Conservation (phyloP, 2,329 filamentous ascomycete species). For the Cadophora malorum region DNA sequence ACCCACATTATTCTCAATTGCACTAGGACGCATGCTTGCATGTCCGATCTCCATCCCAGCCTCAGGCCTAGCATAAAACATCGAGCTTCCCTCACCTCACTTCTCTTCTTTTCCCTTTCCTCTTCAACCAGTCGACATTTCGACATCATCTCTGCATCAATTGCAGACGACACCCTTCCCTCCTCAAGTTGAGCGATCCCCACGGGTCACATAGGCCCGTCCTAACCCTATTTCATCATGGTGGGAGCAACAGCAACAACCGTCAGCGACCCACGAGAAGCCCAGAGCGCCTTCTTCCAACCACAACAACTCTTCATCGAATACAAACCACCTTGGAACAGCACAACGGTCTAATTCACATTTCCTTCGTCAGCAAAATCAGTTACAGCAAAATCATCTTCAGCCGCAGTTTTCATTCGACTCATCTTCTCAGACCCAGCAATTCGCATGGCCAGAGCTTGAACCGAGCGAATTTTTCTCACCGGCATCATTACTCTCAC, state of each 20-base stretch:
- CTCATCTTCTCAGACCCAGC: slow-evolving; percentile 9
- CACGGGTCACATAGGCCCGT: slow-evolving; percentile 27
- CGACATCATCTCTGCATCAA: slow-evolving; percentile 18
- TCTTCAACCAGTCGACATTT: slow-evolving; percentile 2
- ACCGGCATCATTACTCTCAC: slow-evolving; percentile 2
- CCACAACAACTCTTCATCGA: slow-evolving; percentile 16
- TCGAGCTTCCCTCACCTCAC: not conserved
- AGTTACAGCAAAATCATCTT: slow-evolving; percentile 1
- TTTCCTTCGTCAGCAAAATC: slow-evolving; percentile 7
- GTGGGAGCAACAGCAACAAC: slow-evolving; percentile 14
- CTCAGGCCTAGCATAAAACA: slow-evolving; percentile 13
- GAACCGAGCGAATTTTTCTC: slow-evolving; percentile 13
- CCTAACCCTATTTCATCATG: slow-evolving; percentile 23
- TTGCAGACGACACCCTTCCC: slow-evolving; percentile 15
- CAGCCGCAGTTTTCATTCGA: slow-evolving; percentile 8
- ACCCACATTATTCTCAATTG: not conserved
- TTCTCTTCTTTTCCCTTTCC: not conserved
- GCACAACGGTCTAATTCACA: slow-evolving; percentile 17
- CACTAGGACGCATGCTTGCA: not conserved
- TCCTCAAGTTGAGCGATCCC: not conserved
- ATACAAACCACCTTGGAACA: slow-evolving; percentile 23
- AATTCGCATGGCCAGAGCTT: slow-evolving; percentile 14
- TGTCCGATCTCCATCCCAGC: not conserved
- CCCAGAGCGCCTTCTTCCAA: slow-evolving; percentile 19
- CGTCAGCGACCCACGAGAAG: not conserved